Base-by-base conservation (phyloP, 2,329 filamentous ascomycete species). In the Ascochyta lentis region DNA sequence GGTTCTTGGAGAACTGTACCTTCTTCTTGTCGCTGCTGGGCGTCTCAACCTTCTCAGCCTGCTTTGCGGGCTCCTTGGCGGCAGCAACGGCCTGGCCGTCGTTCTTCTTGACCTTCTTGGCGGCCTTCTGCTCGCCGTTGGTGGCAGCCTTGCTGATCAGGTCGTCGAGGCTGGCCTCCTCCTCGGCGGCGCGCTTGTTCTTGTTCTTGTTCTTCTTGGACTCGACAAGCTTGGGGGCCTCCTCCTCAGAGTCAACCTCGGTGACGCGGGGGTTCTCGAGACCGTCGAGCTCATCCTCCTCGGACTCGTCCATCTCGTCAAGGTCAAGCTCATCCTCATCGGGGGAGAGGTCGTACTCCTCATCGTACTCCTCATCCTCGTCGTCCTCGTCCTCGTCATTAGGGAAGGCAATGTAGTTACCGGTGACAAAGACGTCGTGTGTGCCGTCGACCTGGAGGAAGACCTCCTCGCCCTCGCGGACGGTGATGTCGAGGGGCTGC, bases 41-140 rank as follows among this genome's bases (percentile, higher is more conserved):
- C 49, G 73, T 58, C 49, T 72, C 77, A 65, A 77, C 78, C 49
- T 80, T 79, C 52, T 83, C 82, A 58, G 85, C 87, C 65, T 73
- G 71, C 59, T 70, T 72, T 33, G 84, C 79, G 65, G 84, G 80
- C 41, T 79, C 75, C 68, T 88, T 85, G 40, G 81, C 70, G 41
- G 71, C 70, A 38, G 75, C 68, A 47, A 89, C 86, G 56, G 95
- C 88, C 75, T 97, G 90, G 66, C 94, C 95, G 76, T 96, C 91
- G 84, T 98, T 98, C 85, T 96, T 97, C 88, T 96, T 96, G 64
- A 94, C 85, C 85, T 97, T 97, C 89, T 99, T 98, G 71, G 90
- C 85, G 78, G 98, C 91, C 83, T 96, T 97, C 86, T 97, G 97
- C 85, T 88, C 93, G 64, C 86, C 85, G 61, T 84, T 83, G 61